Evolutionary conservation across 805 yeast genomes (phyloP).

Genomic region (Lipomyces oligophaga): DNA sequence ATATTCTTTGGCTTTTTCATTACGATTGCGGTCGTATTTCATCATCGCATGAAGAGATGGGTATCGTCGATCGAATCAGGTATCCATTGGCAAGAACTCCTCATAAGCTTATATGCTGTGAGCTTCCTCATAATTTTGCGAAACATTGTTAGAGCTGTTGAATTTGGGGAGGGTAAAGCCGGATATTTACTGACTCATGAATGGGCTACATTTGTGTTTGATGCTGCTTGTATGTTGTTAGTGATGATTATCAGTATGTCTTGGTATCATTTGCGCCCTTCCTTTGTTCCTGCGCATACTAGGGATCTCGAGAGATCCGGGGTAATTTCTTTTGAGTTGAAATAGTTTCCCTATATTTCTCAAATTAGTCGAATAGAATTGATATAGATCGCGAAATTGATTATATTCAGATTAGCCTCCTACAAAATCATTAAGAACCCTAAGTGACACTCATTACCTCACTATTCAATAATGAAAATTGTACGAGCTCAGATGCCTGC

Average conservation of each 20-base stretch:
- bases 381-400: too few species aligned
- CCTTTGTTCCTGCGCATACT: too few species aligned
- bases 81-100: constrained; percentile 1
- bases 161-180: constrained; percentile 6
- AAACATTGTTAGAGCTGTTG: background rate
- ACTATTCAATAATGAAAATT: too few species aligned
- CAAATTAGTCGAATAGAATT: too few species aligned
- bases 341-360: too few species aligned
- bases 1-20: constrained; percentile 36
- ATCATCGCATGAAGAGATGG: background rate
- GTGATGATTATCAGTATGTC: background rate
- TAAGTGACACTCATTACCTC: too few species aligned
- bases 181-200: constrained; percentile 12
- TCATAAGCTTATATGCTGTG: constrained; percentile 1
- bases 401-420: too few species aligned
- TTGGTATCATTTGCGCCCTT: background rate
- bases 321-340: too few species aligned
- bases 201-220: constrained; percentile 4
- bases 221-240: constrained; percentile 5
- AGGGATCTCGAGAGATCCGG: too few species aligned
- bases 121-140: constrained; percentile 6
- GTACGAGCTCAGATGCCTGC: too few species aligned
- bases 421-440: too few species aligned
- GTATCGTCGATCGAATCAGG: background rate
- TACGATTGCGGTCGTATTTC: constrained; percentile 27